Evolutionary conservation across 768 basidiomycete genomes (phyloP).

Genomic region (Phaeolepiota aurea): DNA sequence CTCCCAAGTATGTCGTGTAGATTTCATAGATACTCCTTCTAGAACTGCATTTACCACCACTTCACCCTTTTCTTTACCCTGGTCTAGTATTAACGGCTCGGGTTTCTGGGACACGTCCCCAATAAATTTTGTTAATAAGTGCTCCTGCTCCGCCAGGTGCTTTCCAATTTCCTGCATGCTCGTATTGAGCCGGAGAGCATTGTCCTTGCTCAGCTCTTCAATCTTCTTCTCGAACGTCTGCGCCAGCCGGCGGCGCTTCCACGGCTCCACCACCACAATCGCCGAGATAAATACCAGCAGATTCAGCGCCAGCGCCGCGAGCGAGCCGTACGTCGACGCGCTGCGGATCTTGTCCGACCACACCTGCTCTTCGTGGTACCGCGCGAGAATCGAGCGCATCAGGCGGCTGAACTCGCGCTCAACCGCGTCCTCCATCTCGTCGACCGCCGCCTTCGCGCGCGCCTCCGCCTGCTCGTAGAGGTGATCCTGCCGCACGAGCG

Average conservation of each 20-base stretch:
- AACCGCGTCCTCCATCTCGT: constrained; percentile 67
- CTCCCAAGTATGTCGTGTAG: constrained; percentile 18
- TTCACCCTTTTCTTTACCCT: too few relatives aligned
- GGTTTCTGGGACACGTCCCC: constrained; percentile 14
- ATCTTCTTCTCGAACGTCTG: constrained; percentile 87
- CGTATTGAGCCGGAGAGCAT: constrained; percentile 37
- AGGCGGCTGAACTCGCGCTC: constrained; percentile 84
- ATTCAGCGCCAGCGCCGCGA: constrained; percentile 83
- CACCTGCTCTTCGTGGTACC: constrained; percentile 98
- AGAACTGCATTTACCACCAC: too few relatives aligned
- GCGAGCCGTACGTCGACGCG: constrained; percentile 86
- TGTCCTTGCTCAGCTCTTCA: constrained; percentile 50
- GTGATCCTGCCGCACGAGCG: constrained; percentile 87
- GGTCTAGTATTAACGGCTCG: too few relatives aligned
- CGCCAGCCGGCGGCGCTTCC: constrained; percentile 83
- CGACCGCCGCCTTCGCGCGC: constrained; percentile 57
- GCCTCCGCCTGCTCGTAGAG: constrained; percentile 73
- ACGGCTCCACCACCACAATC: constrained; percentile 89
- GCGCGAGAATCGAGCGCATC: constrained; percentile 79
- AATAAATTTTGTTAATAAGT: constrained; percentile 16
- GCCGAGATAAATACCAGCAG: constrained; percentile 86
- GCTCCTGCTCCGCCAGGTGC: constrained; percentile 40
- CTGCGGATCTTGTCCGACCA: constrained; percentile 99
- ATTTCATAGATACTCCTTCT: too few relatives aligned
- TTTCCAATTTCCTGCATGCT: constrained; percentile 40